Evolutionary conservation across 768 basidiomycete species (phyloP).

Genomic region (Leucogyrophana mollusca): DNA sequence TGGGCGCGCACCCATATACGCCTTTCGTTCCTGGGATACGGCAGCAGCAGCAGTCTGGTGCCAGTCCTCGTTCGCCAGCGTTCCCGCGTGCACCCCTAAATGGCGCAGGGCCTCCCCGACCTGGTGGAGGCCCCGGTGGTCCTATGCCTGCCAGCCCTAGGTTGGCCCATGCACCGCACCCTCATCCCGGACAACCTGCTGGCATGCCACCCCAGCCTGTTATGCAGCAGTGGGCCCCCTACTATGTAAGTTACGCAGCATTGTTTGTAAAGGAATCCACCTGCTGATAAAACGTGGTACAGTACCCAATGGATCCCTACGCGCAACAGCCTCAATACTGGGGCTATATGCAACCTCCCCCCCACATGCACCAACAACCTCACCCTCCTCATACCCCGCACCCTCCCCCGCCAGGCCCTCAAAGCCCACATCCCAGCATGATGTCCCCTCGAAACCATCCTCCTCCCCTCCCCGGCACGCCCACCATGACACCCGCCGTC

Average conservation of each 20-base stretch:
- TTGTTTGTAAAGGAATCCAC: too few relatives aligned
- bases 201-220: conserved; percentile 47
- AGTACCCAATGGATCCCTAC: conserved; percentile 51
- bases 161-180: conserved; percentile 48
- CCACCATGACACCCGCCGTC: conserved; percentile 61
- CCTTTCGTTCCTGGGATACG: conserved; percentile 52
- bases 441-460: conserved; percentile 71
- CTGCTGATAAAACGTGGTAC: too few relatives aligned
- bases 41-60: conserved; percentile 43
- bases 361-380: conserved; percentile 33
- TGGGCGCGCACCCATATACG: conserved; percentile 43
- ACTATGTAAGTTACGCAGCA: conserved; percentile 73
- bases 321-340: conserved; percentile 36
- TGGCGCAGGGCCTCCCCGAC: conserved; percentile 50
- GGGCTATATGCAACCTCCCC: conserved; percentile 35
- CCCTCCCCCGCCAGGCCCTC: conserved; percentile 32
- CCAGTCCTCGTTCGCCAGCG: conserved; percentile 65
- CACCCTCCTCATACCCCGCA: conserved; percentile 50
- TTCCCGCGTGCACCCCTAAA: conserved; percentile 64
- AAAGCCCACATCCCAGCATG: conserved; percentile 46
- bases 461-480: conserved; percentile 58
- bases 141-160: conserved; percentile 63
- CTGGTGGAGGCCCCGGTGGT: conserved; percentile 48
- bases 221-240: conserved; percentile 43
- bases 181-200: conserved; percentile 50